phyloP scores from a whole-genome alignment of 2,329 filamentous ascomycete genomes.

The Paradendryphiella salina region DNA sequence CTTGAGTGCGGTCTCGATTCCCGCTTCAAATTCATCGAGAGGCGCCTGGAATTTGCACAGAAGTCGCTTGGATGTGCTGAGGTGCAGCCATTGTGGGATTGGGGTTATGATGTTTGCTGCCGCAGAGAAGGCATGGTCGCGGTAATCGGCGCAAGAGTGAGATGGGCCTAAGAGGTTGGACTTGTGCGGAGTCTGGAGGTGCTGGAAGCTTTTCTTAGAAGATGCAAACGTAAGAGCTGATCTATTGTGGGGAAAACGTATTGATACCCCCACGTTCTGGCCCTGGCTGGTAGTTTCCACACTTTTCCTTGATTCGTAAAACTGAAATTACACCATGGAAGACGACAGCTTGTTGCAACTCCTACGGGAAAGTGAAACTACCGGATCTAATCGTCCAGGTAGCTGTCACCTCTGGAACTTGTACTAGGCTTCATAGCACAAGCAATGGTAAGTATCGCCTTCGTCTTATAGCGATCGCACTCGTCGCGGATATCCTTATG shows the following conservation, averaged over 20 bases:
- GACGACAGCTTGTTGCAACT: neutral
- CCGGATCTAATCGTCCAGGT: conserved; percentile 20
- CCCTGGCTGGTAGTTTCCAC: neutral
- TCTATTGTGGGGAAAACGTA: neutral
- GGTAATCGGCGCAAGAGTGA: neutral
- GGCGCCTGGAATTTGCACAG: conserved; percentile 21
- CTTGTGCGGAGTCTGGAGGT: neutral
- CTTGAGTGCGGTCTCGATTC: conserved; percentile 16
- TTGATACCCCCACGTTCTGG: neutral
- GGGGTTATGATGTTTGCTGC: neutral
- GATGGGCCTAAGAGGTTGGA: neutral
- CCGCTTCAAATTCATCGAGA: conserved; percentile 22
- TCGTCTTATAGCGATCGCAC: conserved; percentile 31
- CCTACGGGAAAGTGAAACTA: neutral
- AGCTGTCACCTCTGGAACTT: conserved; percentile 17
- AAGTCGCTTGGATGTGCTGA: conserved; percentile 15
- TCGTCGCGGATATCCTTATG: conserved; percentile 28
- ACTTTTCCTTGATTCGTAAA: too few relatives aligned
- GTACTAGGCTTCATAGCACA: conserved; percentile 27
- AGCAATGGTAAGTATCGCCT: conserved; percentile 34
- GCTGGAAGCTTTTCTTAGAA: neutral
- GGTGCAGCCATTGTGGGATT: conserved; percentile 5
- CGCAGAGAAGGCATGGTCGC: neutral
- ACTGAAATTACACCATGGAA: too few relatives aligned
- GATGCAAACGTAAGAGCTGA: neutral